Percentiles rank a stretch among this genome's conserved stretches.
Conservation (phyloP, 441 rosid species). For the Dalechampia spathulata region DNA sequence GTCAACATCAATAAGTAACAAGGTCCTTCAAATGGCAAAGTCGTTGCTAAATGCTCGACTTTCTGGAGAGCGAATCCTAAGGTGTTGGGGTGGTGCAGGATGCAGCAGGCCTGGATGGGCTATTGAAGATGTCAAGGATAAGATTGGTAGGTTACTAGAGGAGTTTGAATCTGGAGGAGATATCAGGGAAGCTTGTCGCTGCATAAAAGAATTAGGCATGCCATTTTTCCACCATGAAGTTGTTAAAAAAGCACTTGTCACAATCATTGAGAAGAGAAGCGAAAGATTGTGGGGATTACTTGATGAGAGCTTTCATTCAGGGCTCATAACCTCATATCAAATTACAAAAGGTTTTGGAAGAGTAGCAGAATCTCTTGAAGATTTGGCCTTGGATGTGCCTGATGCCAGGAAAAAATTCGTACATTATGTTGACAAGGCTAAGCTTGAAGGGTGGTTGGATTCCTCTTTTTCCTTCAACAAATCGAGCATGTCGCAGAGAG, state of each 20-base stretch:
- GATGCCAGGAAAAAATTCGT: conserved; percentile 52
- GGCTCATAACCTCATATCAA: conserved; percentile 66
- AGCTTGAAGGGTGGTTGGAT: conserved; percentile 61
- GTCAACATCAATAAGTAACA: conserved; percentile 41
- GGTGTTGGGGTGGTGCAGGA: conserved; percentile 86
- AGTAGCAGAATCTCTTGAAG: conserved; percentile 63
- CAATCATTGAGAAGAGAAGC: conserved; percentile 56
- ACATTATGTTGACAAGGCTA: conserved; percentile 46
- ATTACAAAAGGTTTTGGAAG: conserved; percentile 73
- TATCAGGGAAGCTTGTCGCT: conserved; percentile 56
- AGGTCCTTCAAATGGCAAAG: conserved; percentile 68
- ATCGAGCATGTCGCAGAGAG: conserved; percentile 25
- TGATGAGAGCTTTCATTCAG: conserved; percentile 46
- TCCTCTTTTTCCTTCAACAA: conserved; percentile 33
- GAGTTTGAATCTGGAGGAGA: conserved; percentile 82
- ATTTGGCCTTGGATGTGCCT: conserved; percentile 73
- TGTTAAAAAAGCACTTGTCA: conserved; percentile 63
- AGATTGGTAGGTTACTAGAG: conserved; percentile 56
- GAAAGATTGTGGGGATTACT: conserved; percentile 55
- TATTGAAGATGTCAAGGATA: conserved; percentile 68
- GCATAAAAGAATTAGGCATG: conserved; percentile 82
- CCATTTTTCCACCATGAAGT: conserved; percentile 87
- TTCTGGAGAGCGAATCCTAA: conserved; percentile 65
- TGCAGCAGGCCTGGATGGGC: conserved; percentile 55
- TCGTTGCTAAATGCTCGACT: conserved; percentile 68